phyloP scores from a whole-genome alignment of 768 basidiomycete species.

The Trametes coccinea region DNA sequence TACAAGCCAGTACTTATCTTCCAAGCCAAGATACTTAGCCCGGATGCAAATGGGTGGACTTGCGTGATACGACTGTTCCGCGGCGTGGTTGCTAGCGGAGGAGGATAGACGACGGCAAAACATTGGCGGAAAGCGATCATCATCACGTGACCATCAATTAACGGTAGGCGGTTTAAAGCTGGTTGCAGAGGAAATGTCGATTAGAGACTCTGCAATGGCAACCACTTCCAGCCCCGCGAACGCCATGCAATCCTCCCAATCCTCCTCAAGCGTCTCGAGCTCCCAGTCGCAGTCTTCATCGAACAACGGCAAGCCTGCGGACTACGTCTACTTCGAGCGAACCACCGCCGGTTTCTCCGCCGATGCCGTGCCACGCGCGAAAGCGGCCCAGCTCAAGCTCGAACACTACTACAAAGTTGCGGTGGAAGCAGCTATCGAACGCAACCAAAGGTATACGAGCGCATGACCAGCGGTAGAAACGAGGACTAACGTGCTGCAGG shows the following conservation, averaged over 20 bases:
- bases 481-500: slow-evolving; percentile 40
- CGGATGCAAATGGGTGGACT: neutral
- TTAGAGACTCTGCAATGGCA: slow-evolving; percentile 25
- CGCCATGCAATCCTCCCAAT: slow-evolving; percentile 30
- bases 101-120: slow-evolving; percentile 10
- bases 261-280: slow-evolving; percentile 26
- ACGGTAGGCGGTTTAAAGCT: slow-evolving; percentile 19
- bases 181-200: slow-evolving; percentile 12
- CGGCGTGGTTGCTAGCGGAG: neutral
- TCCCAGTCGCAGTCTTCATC: slow-evolving; percentile 22
- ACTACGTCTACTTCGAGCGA: slow-evolving; percentile 95
- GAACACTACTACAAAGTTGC: slow-evolving; percentile 97
- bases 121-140: slow-evolving; percentile 15
- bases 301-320: slow-evolving; percentile 45
- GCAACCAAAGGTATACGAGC: slow-evolving; percentile 75
- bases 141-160: slow-evolving; percentile 17
- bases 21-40: neutral
- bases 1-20: neutral
- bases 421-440: slow-evolving; percentile 92
- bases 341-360: slow-evolving; percentile 75
- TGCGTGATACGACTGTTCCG: too few species aligned
- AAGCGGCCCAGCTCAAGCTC: slow-evolving; percentile 90
- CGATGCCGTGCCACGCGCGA: slow-evolving; percentile 79
- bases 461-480: neutral
- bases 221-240: slow-evolving; percentile 19